A percentile compares a stretch with the other conserved stretches of the same genome.
Evolutionary conservation across 495 filamentous ascomycete genomes (phyloP).

Genomic region (Cladorrhinum samala): DNA sequence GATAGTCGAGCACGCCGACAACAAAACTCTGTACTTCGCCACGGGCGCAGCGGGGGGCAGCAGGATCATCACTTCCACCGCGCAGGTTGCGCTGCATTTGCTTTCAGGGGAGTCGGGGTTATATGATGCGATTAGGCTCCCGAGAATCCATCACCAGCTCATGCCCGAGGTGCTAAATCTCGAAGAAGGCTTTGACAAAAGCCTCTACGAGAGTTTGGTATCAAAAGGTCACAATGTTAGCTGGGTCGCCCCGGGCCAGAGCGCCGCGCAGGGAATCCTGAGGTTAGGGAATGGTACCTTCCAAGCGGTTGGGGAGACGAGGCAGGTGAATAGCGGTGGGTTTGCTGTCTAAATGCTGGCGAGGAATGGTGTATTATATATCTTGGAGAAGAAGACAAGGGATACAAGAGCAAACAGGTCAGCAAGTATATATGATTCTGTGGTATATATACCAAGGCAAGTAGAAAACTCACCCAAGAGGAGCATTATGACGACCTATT

Average conservation of each 20-base stretch:
- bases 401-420: no score
- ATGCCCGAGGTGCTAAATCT: conserved; percentile 62
- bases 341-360: conserved; percentile 49
- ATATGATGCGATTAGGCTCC: conserved; percentile 55
- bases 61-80: conserved; percentile 79
- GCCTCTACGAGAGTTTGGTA: conserved; percentile 58
- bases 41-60: conserved; percentile 79
- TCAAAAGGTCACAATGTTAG: conserved; percentile 65
- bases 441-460: no score
- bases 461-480: no score
- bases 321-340: conserved; percentile 67
- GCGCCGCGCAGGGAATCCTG: conserved; percentile 66
- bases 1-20: conserved; percentile 58
- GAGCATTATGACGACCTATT: no score
- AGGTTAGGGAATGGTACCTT: conserved; percentile 62
- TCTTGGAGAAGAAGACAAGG: no score
- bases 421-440: no score
- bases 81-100: conserved; percentile 68
- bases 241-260: conserved; percentile 57
- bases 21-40: conserved; percentile 61
- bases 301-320: conserved; percentile 57
- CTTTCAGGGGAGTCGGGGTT: conserved; percentile 58
- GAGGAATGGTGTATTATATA: neutral
- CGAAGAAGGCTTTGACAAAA: conserved; percentile 65
- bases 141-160: conserved; percentile 79